A percentile compares a stretch with the other conserved stretches of the same genome.
Evolutionary conservation across 2,329 filamentous ascomycete genomes (phyloP).

Genomic region (Trichoderma guizhouense): DNA sequence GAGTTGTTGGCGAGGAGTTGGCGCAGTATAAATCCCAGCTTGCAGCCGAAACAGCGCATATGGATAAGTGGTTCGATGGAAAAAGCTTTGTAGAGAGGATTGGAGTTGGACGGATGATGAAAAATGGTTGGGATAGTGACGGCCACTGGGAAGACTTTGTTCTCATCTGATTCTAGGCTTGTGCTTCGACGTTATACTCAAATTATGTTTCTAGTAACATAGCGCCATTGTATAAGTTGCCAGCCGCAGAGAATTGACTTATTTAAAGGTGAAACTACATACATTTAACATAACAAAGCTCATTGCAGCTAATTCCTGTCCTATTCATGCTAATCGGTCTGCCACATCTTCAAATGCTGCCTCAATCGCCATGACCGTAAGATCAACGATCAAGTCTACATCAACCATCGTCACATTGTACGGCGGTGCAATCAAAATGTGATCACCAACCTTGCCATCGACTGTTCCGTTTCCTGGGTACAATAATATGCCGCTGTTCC

Average conservation of each 20-base stretch:
- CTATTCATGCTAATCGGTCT: not conserved
- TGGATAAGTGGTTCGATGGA: not conserved
- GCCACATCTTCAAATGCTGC: not conserved
- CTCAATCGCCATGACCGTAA: not conserved
- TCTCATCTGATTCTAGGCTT: not conserved
- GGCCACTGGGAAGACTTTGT: constrained; percentile 12
- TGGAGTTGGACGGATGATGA: constrained; percentile 8
- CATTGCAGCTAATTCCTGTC: not conserved
- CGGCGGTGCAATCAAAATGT: not conserved
- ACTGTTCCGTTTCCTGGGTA: not conserved
- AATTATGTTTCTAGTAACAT: not conserved
- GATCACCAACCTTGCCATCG: not conserved
- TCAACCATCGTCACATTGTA: not conserved
- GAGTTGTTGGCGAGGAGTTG: not conserved
- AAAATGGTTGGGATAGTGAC: not conserved
- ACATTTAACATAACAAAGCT: not conserved
- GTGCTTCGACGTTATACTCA: too few species aligned
- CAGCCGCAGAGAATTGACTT: not conserved
- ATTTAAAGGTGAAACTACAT: not conserved
- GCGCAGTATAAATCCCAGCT: not conserved
- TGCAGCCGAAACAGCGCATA: not conserved
- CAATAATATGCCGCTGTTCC: not conserved
- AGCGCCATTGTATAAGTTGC: not conserved
- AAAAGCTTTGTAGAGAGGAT: constrained; percentile 8
- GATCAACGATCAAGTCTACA: not conserved